Evolutionary conservation across 2,329 filamentous ascomycete species (phyloP).

Genomic region (Sphaceloma murrayae): DNA sequence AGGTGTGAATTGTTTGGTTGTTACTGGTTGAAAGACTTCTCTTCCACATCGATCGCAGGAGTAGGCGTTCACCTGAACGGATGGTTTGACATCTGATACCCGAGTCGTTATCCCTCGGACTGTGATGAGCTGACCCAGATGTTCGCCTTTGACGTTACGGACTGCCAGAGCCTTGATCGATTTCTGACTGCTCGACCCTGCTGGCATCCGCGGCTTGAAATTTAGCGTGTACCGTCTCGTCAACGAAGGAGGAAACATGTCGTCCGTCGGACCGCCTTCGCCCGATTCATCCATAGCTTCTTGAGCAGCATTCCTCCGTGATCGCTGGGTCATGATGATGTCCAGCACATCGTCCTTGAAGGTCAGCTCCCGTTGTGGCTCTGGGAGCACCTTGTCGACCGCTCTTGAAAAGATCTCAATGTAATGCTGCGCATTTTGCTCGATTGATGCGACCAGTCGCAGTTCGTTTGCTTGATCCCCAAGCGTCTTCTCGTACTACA

Average conservation of each 20-base stretch:
- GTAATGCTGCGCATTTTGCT: slow-evolving; percentile 89
- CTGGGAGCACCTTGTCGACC: slow-evolving; percentile 77
- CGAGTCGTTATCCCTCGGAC: slow-evolving; percentile 88
- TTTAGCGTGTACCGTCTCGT: slow-evolving; percentile 91
- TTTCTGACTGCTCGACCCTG: slow-evolving; percentile 50
- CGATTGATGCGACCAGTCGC: slow-evolving; percentile 72
- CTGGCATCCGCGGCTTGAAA: slow-evolving; percentile 81
- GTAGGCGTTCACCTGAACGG: slow-evolving; percentile 96
- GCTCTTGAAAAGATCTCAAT: slow-evolving; percentile 84
- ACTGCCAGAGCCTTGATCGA: slow-evolving; percentile 66
- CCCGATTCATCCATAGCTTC: slow-evolving; percentile 39
- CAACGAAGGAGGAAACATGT: slow-evolving; percentile 83
- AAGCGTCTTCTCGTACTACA: slow-evolving; percentile 63
- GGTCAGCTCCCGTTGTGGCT: slow-evolving; percentile 66
- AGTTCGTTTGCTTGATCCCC: slow-evolving; percentile 49
- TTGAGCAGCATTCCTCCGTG: slow-evolving; percentile 69
- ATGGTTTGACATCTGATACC: slow-evolving; percentile 94
- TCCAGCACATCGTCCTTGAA: slow-evolving; percentile 98
- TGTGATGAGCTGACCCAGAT: slow-evolving; percentile 87
- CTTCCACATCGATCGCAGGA: slow-evolving; percentile 93
- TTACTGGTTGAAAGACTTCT: slow-evolving; percentile 95
- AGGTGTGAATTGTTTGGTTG: slow-evolving; percentile 81
- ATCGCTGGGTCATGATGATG: slow-evolving; percentile 87
- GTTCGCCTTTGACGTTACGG: slow-evolving; percentile 81
- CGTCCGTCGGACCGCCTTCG: slow-evolving; percentile 56